Conservation (phyloP, 2,329 filamentous ascomycete species). For the Fusarium avenaceum region DNA sequence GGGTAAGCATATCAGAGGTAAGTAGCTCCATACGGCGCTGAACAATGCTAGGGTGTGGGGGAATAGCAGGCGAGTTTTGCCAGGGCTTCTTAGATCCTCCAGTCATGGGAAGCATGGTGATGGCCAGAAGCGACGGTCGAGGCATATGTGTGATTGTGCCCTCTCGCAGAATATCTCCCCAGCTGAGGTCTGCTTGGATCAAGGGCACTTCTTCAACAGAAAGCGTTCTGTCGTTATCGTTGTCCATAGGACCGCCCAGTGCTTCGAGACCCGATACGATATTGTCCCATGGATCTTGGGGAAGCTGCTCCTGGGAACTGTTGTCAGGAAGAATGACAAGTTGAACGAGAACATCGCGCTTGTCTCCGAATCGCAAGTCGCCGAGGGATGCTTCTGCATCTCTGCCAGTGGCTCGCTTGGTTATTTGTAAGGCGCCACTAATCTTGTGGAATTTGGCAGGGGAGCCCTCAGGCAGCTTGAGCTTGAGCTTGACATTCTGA, state of each 20-base stretch:
- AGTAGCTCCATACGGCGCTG: slow-evolving; percentile 97
- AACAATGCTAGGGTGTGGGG: slow-evolving; percentile 93
- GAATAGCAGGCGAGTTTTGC: slow-evolving; percentile 82
- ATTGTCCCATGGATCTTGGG: slow-evolving; percentile 96
- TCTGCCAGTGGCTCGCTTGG: slow-evolving; percentile 92
- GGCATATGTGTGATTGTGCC: slow-evolving; percentile 88
- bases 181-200: slow-evolving; percentile 93
- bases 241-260: slow-evolving; percentile 86
- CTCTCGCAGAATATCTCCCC: slow-evolving; percentile 93
- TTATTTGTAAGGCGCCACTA: slow-evolving; percentile 94
- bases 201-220: slow-evolving; percentile 96
- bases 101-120: slow-evolving; percentile 88
- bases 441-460: slow-evolving; percentile 99
- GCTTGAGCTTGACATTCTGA: slow-evolving; percentile 96
- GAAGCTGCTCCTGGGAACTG: slow-evolving; percentile 83
- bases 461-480: slow-evolving; percentile 93
- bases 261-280: slow-evolving; percentile 96
- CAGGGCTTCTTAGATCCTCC: slow-evolving; percentile 75
- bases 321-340: slow-evolving; percentile 92
- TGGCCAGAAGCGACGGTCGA: slow-evolving; percentile 89
- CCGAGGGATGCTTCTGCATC: slow-evolving; percentile 94
- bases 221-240: slow-evolving; percentile 83
- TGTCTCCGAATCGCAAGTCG: slow-evolving; percentile 95
- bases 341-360: slow-evolving; percentile 92
- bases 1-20: slow-evolving; percentile 96